These are phyloP conservation scores for Fusarium graminum DNA, from an alignment of 2,329 filamentous ascomycete species.

Conservation along the genomic window DNA sequence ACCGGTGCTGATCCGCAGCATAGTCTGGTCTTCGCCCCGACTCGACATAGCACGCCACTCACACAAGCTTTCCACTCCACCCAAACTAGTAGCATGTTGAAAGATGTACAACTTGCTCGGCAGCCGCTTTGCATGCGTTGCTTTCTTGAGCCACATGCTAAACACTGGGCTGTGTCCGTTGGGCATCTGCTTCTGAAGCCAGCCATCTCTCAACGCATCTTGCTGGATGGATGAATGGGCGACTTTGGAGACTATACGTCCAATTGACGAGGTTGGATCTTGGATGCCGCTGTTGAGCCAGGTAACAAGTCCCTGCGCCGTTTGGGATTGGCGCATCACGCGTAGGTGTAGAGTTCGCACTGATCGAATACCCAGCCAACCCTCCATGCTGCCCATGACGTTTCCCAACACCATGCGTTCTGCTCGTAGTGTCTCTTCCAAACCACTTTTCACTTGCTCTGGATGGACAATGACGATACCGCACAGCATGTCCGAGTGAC, in stretches of 20 bases:
- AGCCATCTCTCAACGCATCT: constrained; percentile 69
- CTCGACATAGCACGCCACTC: constrained; percentile 97
- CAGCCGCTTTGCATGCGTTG: constrained; percentile 72
- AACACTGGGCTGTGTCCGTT: constrained; percentile 92
- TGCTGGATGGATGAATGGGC: constrained; percentile 74
- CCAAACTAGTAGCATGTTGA: constrained; percentile 93
- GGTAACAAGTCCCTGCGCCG: constrained; percentile 74
- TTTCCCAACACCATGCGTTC: constrained; percentile 83
- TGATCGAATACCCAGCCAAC: constrained; percentile 90
- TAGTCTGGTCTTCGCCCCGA: constrained; percentile 76
- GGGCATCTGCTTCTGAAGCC: constrained; percentile 91
- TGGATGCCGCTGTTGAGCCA: constrained; percentile 67
- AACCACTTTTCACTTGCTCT: constrained; percentile 60
- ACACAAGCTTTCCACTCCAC: constrained; percentile 93
- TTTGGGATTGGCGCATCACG: constrained; percentile 80
- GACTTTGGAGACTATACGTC: constrained; percentile 18
- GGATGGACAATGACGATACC: constrained; percentile 77
- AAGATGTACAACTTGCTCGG: constrained; percentile 86
- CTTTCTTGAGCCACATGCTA: constrained; percentile 73
- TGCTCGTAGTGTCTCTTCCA: constrained; percentile 72
- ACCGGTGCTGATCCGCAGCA: constrained; percentile 83
- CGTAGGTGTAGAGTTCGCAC: constrained; percentile 87
- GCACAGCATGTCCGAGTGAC: constrained; percentile 93
- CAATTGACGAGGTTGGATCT: constrained; percentile 58
- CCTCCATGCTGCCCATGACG: constrained; percentile 90